Percentiles rank a stretch among this genome's conserved stretches.
Conservation (phyloP, 2,329 filamentous ascomycete species). For the Didymella pomorum region DNA sequence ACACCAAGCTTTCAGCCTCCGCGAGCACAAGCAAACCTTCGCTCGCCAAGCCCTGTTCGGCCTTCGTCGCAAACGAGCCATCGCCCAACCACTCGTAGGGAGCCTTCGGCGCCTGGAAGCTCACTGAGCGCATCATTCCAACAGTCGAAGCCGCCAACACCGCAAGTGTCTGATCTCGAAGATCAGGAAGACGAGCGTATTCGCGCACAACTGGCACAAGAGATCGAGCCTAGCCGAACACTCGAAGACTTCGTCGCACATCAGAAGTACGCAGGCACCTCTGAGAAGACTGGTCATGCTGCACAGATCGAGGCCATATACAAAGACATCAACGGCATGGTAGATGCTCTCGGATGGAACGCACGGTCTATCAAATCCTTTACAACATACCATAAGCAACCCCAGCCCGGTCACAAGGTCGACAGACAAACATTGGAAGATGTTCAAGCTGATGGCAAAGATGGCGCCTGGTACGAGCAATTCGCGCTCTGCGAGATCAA, state of each 20-base stretch:
- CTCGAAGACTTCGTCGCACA: constrained; percentile 73
- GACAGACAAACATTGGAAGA: constrained; percentile 70
- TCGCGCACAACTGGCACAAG: constrained; percentile 67
- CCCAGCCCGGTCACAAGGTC: constrained; percentile 60
- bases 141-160: constrained; percentile 47
- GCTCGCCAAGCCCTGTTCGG: constrained; percentile 76
- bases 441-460: constrained; percentile 45
- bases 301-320: constrained; percentile 65
- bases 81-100: constrained; percentile 31
- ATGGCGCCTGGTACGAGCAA: constrained; percentile 62
- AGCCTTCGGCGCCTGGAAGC: constrained; percentile 44
- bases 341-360: constrained; percentile 90
- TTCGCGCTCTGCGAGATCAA: constrained; percentile 81
- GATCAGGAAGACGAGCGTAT: constrained; percentile 73
- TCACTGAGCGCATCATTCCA: constrained; percentile 44
- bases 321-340: constrained; percentile 89
- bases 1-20: constrained; percentile 62
- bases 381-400: constrained; percentile 67
- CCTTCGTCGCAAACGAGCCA: constrained; percentile 60
- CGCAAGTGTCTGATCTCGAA: constrained; percentile 48
- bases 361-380: constrained; percentile 69
- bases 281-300: constrained; percentile 52
- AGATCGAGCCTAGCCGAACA: constrained; percentile 67
- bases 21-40: constrained; percentile 62
- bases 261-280: constrained; percentile 54